Evolutionary conservation across 1,284 basidiomycete genomes (phyloP).

Genomic region (Rhodotorula mucilaginosa): DNA sequence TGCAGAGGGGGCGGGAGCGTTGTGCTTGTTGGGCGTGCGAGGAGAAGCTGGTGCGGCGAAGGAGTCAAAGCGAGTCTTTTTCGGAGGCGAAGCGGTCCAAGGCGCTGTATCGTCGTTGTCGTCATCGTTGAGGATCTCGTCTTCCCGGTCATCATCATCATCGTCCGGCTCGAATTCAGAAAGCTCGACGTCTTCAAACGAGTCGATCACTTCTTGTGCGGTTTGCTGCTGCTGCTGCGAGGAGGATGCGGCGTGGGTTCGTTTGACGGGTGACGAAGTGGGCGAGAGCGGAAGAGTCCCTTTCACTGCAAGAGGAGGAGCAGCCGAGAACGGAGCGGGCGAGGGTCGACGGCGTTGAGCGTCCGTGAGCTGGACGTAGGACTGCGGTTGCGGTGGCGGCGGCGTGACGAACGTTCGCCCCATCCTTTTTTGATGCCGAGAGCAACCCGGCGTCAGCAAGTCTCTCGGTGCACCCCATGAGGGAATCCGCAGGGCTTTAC

Average conservation of each 20-base stretch:
- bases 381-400: constrained; percentile 5
- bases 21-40: too few relatives aligned
- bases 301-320: background rate
- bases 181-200: constrained; percentile 25
- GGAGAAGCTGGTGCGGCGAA: constrained; percentile 6
- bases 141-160: background rate
- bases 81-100: constrained; percentile 5
- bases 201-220: background rate
- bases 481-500: too few relatives aligned
- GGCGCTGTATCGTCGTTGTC: background rate
- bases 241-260: background rate
- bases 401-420: constrained; percentile 18
- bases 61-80: constrained; percentile 19
- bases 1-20: background rate
- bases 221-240: background rate
- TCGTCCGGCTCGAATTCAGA: background rate
- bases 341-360: constrained; percentile 3
- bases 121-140: constrained; percentile 20
- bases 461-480: too few relatives aligned
- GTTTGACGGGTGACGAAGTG: background rate
- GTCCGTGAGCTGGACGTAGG: background rate
- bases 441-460: too few relatives aligned
- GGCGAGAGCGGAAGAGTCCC: background rate
- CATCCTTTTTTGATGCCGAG: too few relatives aligned
- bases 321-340: background rate